A percentile compares a stretch with the other conserved stretches of the same genome.
Evolutionary conservation across 352 stramenopile species (phyloP).

Genomic region (Globisporangium camurandrum): DNA sequence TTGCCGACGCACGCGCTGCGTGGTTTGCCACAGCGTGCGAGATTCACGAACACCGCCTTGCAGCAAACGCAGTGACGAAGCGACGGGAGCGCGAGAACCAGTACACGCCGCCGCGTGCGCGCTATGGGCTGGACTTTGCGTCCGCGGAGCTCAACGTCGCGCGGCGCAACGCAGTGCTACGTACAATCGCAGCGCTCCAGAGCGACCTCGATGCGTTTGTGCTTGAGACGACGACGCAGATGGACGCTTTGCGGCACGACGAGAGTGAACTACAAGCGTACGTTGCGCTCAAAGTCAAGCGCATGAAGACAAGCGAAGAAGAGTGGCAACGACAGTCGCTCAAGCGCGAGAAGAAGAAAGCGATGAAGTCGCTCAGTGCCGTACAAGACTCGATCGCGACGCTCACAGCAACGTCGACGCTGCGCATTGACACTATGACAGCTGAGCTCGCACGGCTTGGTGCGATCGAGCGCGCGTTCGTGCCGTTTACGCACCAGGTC

Average conservation of each 20-base stretch:
- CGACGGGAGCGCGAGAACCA: conserved; percentile 27
- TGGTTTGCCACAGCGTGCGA: conserved; percentile 34
- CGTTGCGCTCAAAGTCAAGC: conserved; percentile 65
- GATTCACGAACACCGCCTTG: conserved; percentile 37
- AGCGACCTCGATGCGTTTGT: conserved; percentile 52
- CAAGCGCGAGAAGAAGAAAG: conserved; percentile 78
- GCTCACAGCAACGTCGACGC: conserved; percentile 37
- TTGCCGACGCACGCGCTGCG: conserved; percentile 29
- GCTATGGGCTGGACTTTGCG: conserved; percentile 62
- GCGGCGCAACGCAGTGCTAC: conserved; percentile 48
- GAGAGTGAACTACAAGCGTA: conserved; percentile 66
- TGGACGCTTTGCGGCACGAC: conserved; percentile 51
- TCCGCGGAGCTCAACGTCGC: conserved; percentile 56
- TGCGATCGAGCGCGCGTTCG: conserved; percentile 59
- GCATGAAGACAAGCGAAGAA: conserved; percentile 67
- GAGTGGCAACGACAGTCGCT: conserved; percentile 81
- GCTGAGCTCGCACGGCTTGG: conserved; percentile 53
- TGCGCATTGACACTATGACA: conserved; percentile 54
- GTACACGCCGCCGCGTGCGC: conserved; percentile 22
- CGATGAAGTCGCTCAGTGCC: conserved; percentile 45
- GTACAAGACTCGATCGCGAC: conserved; percentile 40
- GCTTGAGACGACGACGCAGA: conserved; percentile 51
- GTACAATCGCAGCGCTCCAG: conserved; percentile 34
- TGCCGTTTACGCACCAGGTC: conserved; percentile 72
- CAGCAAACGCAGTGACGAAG: conserved; percentile 17